Evolutionary conservation across 1,284 basidiomycete genomes (phyloP), one percentile per base, ranked within the genome.

Genomic region (Ceratobasidium theobromae): DNA sequence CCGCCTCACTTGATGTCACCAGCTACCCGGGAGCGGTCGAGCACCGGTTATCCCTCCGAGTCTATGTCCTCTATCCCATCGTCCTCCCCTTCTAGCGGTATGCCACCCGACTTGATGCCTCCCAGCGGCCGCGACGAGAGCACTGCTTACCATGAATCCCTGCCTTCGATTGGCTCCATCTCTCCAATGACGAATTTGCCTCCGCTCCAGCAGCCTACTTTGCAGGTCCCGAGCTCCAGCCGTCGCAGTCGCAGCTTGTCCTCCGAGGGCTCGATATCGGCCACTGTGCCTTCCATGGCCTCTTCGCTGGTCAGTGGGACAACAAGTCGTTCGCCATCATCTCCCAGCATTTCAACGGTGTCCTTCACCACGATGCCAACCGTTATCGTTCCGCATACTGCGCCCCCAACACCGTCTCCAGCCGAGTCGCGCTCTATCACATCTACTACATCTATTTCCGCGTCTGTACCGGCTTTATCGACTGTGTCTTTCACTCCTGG

Each of bases 351-450:
- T 4, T 55, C 58, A 11, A 32, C 67, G 3, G 23, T 43, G 14
- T 52, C 60, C 11, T 65, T 65, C 25, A 64, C 70, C 5, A 67
- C 70, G 4, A 55, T 53, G 23, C 57, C 35, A 33, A 66, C 66
- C n/a, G 43, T 60, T 53, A 49, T 58, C 12, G 52, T 52, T 21
- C 57, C 69, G 25, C 69, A 69, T 28, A 54, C 67, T 16, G 65
- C 70, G 4, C 69, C 70, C 9, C 64, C 66, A 3, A 45, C 68
- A 16, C 68, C 71, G 25, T 67, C 69, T 6, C 60, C 60, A 4
- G 14, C 49, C 11, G 28, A 40, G 11, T 52, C 58, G 14, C 16
- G 33, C 23, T 27, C 48, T 14, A 38, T 51, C 18, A 60, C 55
- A 1, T 32, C 55, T 4, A 14, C 33, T 30, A 32, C 46, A 14